A percentile compares a stretch with the other conserved stretches of the same genome.
Conservation (phyloP, 768 basidiomycete genomes). For the Strobilomyces dryophilus region DNA sequence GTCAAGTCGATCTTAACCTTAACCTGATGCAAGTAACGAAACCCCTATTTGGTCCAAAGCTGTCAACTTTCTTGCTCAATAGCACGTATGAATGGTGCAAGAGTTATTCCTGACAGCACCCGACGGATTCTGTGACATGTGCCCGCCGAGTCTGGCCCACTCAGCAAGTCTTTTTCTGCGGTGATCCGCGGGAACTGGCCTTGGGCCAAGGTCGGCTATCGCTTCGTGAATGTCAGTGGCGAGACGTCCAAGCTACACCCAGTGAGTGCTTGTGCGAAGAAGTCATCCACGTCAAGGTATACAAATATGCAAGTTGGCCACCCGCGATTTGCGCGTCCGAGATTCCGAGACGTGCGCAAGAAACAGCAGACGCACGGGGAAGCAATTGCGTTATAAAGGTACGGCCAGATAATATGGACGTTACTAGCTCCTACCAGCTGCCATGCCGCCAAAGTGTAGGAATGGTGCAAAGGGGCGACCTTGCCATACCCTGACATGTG, state of each 20-base stretch:
- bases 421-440: background rate
- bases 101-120: background rate
- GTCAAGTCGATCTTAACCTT: background rate
- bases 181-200: background rate
- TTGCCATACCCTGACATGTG: slow-evolving; percentile 7
- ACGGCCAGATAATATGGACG: background rate
- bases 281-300: too few species aligned
- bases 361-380: background rate
- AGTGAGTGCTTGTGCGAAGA: background rate
- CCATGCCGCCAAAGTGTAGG: background rate
- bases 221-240: background rate
- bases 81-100: background rate
- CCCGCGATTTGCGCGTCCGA: background rate
- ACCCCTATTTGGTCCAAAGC: background rate
- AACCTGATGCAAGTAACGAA: too few species aligned
- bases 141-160: background rate
- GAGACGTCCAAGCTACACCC: background rate
- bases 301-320: background rate
- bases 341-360: background rate
- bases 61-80: background rate
- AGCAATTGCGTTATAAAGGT: background rate
- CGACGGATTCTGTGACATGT: background rate
- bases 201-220: background rate
- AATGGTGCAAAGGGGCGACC: background rate
- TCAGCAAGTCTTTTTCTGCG: background rate